Evolutionary conservation across 202 grass and related monocot genomes (phyloP), one percentile per base, ranked within the genome.

Genomic region (Schoenoplectus tabernaemontani): DNA sequence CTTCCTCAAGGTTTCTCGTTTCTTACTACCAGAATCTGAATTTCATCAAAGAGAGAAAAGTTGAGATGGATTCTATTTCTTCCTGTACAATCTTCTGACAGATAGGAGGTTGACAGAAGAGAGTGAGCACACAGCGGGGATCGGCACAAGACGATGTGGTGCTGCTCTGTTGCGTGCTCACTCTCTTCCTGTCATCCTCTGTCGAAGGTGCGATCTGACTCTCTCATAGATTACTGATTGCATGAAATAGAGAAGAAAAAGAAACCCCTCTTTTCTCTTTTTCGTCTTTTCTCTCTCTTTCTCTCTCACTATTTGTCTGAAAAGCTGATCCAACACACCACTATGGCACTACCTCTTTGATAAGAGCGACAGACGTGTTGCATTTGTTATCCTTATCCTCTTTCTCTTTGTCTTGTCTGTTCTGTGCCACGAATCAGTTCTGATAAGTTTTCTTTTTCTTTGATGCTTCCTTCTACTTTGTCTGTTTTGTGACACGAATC

Each of bases 81-180:
- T 68, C 53, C 13, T 61, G 24, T 61, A 0, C 2, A 22, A 50
- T 80, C 59, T 70, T 72, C 46, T 23, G 51, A 77, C 15, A 64
- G 80, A 67, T 61, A 54, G 62, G 82, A 83, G 91, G 86, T 93
- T 93, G 91, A 93, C 91, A 93, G 91, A 93, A 93, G 91, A 93
- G 91, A 93, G 91, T 91, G 91, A 93, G 91, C 91, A 82, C 91
- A 85, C 2, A 83, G 22, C 11, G 57, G 79, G 4, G 34, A 62
- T 26, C 57, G 57, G 1, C 42, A 93, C 83, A 60, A 56, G 36
- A 43, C 19, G 1, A 20, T 80, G 20, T 85, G 77, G 59, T 89
- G 87, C 72, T 5, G 75, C 81, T 50, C 43, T 85, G 68, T 4
- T 75, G 69, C 9, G 91, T 87, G 91, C 91, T 93, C 86, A 85